phyloP scores from a whole-genome alignment of 345 rosid genomes.

The Odontarrhena argentea region DNA sequence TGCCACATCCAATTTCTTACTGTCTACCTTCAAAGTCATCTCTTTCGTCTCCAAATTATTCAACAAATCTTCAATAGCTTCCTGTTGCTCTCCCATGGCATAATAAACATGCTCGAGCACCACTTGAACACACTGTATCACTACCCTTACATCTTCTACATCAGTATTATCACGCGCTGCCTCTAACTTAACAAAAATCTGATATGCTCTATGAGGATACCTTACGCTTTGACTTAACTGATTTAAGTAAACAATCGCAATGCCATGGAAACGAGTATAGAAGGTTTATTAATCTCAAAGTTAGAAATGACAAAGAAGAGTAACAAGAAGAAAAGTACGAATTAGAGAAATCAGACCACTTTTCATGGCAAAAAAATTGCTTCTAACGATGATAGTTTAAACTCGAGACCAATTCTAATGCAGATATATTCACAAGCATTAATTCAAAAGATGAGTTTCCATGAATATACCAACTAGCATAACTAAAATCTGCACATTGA shows the following conservation, averaged over 20 bases:
- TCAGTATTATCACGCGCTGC: constrained; percentile 47
- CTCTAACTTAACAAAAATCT: constrained; percentile 61
- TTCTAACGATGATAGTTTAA: too few species aligned
- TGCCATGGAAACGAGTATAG: constrained; percentile 67
- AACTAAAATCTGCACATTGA: constrained; percentile 19
- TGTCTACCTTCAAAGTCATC: constrained; percentile 54
- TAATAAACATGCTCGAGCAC: constrained; percentile 82
- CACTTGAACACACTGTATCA: constrained; percentile 71
- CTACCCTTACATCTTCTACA: constrained; percentile 61
- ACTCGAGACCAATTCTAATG: too few species aligned
- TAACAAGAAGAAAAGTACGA: constrained; percentile 43
- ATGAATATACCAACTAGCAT: constrained; percentile 13
- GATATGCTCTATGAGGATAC: constrained; percentile 71
- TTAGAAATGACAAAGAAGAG: too few species aligned
- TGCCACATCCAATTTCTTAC: constrained; percentile 77
- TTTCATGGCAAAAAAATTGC: constrained; percentile 45
- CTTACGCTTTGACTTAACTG: constrained; percentile 81
- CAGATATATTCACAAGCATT: constrained; percentile 1
- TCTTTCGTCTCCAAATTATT: constrained; percentile 74
- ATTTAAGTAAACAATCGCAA: constrained; percentile 61
- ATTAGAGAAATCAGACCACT: constrained; percentile 57
- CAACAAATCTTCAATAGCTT: constrained; percentile 71
- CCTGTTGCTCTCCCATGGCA: constrained; percentile 91
- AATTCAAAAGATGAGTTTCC: constrained; percentile 5
- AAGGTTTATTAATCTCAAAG: constrained; percentile 38